Evolutionary conservation across 2,329 filamentous ascomycete species (phyloP), one percentile per base, ranked within the genome.

Genomic region (Penicillium palitans): DNA sequence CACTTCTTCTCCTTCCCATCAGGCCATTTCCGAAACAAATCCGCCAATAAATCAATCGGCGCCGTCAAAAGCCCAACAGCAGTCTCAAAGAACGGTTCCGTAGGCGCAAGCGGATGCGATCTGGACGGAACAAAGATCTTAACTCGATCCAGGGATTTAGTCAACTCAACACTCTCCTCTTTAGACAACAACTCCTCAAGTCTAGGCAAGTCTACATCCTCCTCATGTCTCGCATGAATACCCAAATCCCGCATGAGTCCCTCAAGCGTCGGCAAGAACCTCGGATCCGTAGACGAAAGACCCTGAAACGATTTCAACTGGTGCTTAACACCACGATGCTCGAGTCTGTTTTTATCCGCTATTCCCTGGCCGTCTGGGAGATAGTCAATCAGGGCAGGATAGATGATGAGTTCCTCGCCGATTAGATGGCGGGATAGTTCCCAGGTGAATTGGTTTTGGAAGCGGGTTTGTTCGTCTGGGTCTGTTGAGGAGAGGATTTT

Each of bases 11-110:
- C 46, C 33, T 29, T 45, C 31, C 41, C 39, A n/a, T n/a, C 45
- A 29, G 82, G 82, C 62, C 85, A 87, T 68, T 81, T 83, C 35
- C 80, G 71, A 65, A 86, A 84, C 33, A 84, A 57, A 70, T 87
- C 84, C 24, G 74, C 73, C 27, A 87, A 58, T 52, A 77, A 78
- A 68, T 87, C 85, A 19, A 87, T 73, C 0, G 84, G 84, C 15
- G 84, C 83, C 0, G 81, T 74, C 71, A 87, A 59, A 19, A 87
- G 63, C 0, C 81, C 84, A 59, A 78, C 78, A 0, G 78, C 82
- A 0, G 80, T 83, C 74, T 87, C 83, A 63, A 85, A 86, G 0
- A 81, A 82, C 9, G 83, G 83, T 44, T 79, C 78, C 55, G 81
- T 77, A 0, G 80, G 81, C 6, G 79, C 77, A 19, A 66, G 71